Percentiles rank a stretch among this genome's conserved stretches.
Conservation (phyloP, 2,329 filamentous ascomycete species). For the Aspergillus neoniger region DNA sequence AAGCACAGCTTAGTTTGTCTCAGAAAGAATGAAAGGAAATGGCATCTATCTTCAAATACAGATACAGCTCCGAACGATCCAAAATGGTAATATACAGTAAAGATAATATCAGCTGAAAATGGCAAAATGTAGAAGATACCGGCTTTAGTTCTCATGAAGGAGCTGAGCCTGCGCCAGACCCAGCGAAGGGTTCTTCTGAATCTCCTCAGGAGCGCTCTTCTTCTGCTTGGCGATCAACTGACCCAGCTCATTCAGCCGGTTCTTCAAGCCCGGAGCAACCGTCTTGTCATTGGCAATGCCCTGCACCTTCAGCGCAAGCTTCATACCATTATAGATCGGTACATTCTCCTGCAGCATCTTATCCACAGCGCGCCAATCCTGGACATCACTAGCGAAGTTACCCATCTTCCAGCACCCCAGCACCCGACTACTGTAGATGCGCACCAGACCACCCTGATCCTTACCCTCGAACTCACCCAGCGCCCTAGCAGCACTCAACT, state of each 20-base stretch:
- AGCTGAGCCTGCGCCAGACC: slow-evolving; percentile 24
- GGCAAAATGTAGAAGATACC: not conserved
- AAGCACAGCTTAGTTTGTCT: slow-evolving; percentile 4
- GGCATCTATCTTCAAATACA: slow-evolving; percentile 23
- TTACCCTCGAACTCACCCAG: slow-evolving; percentile 39
- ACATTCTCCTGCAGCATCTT: slow-evolving; percentile 34
- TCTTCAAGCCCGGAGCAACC: slow-evolving; percentile 28
- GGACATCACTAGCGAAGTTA: slow-evolving; percentile 24
- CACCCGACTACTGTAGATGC: slow-evolving; percentile 42
- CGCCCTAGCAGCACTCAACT: slow-evolving; percentile 48
- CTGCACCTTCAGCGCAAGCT: slow-evolving; percentile 39
- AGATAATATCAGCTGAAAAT: slow-evolving; percentile 5
- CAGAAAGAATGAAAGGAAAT: slow-evolving; percentile 14
- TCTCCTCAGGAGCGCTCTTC: slow-evolving; percentile 21
- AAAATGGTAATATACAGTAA: slow-evolving; percentile 29
- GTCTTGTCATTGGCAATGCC: slow-evolving; percentile 28
- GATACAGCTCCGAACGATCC: slow-evolving; percentile 21
- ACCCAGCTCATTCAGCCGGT: slow-evolving; percentile 48
- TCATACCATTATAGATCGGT: slow-evolving; percentile 46
- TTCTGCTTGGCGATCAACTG: slow-evolving; percentile 49
- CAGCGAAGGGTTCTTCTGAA: slow-evolving; percentile 20
- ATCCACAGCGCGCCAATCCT: slow-evolving; percentile 25
- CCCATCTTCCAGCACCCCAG: slow-evolving; percentile 35
- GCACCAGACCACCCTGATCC: slow-evolving; percentile 44
- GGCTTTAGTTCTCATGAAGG: slow-evolving; percentile 17